A percentile compares a stretch with the other conserved stretches of the same genome.
Evolutionary conservation across 352 stramenopile species (phyloP).

Genomic region (Thalassiosira exigua): DNA sequence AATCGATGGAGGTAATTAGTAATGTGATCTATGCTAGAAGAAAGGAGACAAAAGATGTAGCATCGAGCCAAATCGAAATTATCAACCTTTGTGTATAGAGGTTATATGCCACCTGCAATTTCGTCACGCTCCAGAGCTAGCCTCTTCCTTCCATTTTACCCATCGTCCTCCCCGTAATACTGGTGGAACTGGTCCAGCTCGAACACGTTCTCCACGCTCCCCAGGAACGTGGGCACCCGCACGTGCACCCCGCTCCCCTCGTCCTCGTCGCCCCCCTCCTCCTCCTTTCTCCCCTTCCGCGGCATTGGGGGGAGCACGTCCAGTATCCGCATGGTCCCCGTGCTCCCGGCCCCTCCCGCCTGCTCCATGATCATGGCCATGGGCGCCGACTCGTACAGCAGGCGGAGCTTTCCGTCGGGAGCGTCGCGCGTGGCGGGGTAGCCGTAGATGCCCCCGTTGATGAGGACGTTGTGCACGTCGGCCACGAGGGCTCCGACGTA

Average conservation of each 20-base stretch:
- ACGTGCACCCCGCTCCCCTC: constrained; percentile 90
- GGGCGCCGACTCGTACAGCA: constrained; percentile 98
- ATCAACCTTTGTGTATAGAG: too few relatives aligned
- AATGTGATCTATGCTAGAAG: too few relatives aligned
- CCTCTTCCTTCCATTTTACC: too few relatives aligned
- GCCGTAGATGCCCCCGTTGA: constrained; percentile 96
- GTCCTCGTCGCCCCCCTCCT: constrained; percentile 19
- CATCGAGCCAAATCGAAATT: too few relatives aligned
- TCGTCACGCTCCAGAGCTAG: too few relatives aligned
- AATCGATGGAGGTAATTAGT: too few relatives aligned
- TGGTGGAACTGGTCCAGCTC: constrained; percentile 85
- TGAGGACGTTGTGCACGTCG: constrained; percentile 97
- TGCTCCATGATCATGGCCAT: constrained; percentile 99
- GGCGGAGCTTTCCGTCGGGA: constrained; percentile 91
- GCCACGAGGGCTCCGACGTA: constrained; percentile 97
- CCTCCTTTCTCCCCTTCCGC: constrained; percentile 12
- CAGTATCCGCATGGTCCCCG: constrained; percentile 90
- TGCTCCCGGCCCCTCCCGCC: constrained; percentile 94
- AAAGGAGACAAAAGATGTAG: too few relatives aligned
- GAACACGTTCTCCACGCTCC: constrained; percentile 87
- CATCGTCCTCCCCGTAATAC: constrained; percentile 45
- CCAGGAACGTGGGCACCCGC: constrained; percentile 95
- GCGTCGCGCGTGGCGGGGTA: constrained; percentile 92
- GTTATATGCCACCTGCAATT: too few relatives aligned
- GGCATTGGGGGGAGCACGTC: constrained; percentile 89